These are phyloP conservation scores for Aspergillus heteromorphus DNA, from an alignment of 495 filamentous ascomycete species.

Conservation along the genomic window DNA sequence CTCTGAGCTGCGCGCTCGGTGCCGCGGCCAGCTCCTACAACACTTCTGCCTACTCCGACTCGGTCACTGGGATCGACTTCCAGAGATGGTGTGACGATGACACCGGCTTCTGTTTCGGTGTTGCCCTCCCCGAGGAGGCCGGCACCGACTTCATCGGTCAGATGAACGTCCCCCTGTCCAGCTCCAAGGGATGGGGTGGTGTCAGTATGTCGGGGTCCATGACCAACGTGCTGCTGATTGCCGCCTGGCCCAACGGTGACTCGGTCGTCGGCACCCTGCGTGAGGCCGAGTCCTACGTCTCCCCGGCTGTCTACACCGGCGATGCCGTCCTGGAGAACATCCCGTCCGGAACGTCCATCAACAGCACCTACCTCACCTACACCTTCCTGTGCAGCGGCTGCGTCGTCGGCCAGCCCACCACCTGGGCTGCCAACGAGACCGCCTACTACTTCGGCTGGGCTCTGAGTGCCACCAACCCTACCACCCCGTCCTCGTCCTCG, in stretches of 20 bases:
- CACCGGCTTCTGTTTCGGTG: constrained; percentile 29
- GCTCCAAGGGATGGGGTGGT: constrained; percentile 28
- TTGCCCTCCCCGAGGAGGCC: constrained; percentile 29
- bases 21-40: constrained; percentile 11
- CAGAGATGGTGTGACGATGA: constrained; percentile 23
- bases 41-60: constrained; percentile 27
- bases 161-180: constrained; percentile 20
- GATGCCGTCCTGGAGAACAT: constrained; percentile 24
- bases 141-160: constrained; percentile 36
- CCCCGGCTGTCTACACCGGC: constrained; percentile 12
- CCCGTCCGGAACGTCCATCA: constrained; percentile 28
- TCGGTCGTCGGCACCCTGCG: constrained; percentile 28
- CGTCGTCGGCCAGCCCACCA: constrained; percentile 17
- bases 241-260: constrained; percentile 32
- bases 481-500: constrained; percentile 10
- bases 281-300: constrained; percentile 23
- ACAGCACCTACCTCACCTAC: constrained; percentile 31
- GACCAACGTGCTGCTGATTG: constrained; percentile 31
- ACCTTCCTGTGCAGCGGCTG: constrained; percentile 35
- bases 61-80: constrained; percentile 31
- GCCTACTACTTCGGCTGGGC: constrained; percentile 26
- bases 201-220: constrained; percentile 27
- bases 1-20: constrained; percentile 9
- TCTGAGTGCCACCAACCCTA: constrained; percentile 17
- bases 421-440: constrained; percentile 12